phyloP scores from a whole-genome alignment of 2,329 filamentous ascomycete species.

The Ilyonectria sp. region DNA sequence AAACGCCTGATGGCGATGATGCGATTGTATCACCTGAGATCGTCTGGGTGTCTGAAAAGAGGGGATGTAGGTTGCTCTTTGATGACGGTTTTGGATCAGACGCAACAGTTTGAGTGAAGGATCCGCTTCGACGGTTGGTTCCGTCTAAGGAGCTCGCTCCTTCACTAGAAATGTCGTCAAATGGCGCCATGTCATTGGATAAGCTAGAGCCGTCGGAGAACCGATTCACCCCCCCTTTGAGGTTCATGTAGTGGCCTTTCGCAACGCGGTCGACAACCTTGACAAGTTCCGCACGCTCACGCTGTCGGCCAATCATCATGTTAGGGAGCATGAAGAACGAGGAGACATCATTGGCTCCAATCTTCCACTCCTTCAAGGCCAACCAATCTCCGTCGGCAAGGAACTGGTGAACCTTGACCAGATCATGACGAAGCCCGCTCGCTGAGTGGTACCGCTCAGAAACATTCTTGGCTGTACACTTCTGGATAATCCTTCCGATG shows the following conservation, averaged over 20 bases:
- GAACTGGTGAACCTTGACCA: conserved; percentile 81
- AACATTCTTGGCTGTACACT: conserved; percentile 92
- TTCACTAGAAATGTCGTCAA: conserved; percentile 71
- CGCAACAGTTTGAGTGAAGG: conserved; percentile 62
- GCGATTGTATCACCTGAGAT: conserved; percentile 63
- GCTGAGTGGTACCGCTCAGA: conserved; percentile 91
- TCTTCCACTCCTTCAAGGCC: conserved; percentile 80
- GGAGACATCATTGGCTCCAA: conserved; percentile 89
- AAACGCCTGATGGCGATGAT: conserved; percentile 59
- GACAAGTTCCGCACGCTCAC: conserved; percentile 79
- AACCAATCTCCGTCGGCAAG: conserved; percentile 81
- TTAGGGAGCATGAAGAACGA: conserved; percentile 92
- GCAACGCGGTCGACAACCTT: conserved; percentile 84
- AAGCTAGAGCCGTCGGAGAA: conserved; percentile 69
- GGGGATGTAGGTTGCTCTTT: conserved; percentile 58
- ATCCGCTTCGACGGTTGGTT: conserved; percentile 63
- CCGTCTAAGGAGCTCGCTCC: conserved; percentile 72
- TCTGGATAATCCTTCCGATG: conserved; percentile 86
- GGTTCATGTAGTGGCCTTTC: conserved; percentile 70
- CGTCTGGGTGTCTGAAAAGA: conserved; percentile 59
- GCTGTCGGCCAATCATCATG: conserved; percentile 83
- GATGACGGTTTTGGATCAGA: conserved; percentile 58
- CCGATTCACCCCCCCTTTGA: conserved; percentile 59
- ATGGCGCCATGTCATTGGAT: conserved; percentile 65
- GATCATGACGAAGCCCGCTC: conserved; percentile 86